Evolutionary conservation across 2,329 filamentous ascomycete genomes (phyloP).

Genomic region (Colletotrichum cordylinicola): DNA sequence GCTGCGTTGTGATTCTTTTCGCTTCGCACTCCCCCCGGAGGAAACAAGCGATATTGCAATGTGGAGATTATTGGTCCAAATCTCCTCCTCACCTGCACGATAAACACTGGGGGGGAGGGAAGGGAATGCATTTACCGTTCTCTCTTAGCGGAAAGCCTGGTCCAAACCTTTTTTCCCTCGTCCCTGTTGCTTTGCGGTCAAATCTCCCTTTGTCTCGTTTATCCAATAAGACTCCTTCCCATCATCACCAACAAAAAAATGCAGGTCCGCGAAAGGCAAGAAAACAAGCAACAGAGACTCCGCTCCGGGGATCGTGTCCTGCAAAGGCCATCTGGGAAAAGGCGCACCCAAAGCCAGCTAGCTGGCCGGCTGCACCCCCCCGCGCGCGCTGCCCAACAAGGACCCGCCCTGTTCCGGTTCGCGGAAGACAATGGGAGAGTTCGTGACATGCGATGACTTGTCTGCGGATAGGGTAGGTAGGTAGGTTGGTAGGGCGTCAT

Average conservation of each 20-base stretch:
- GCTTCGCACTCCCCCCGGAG: not conserved
- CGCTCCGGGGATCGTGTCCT: conserved; percentile 4
- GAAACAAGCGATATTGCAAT: conserved; percentile 22
- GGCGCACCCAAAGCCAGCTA: not conserved
- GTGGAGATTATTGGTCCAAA: conserved; percentile 19
- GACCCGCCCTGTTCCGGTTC: conserved; percentile 14
- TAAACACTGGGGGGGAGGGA: not conserved
- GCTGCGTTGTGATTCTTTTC: not conserved
- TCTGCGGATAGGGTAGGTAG: not conserved
- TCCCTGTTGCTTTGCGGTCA: not conserved
- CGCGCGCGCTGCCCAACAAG: not conserved
- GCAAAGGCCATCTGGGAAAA: not conserved
- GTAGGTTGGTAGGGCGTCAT: not conserved
- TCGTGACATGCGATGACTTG: conserved; percentile 23
- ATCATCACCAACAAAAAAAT: not conserved
- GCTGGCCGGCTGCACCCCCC: not conserved
- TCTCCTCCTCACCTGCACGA: conserved; percentile 15
- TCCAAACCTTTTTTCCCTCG: not conserved
- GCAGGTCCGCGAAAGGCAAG: not conserved
- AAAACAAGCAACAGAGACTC: not conserved
- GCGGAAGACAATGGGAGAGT: conserved; percentile 16
- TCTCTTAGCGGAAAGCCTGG: not conserved
- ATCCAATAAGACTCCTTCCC: not conserved
- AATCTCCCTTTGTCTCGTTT: not conserved
- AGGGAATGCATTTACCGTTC: conserved; percentile 1